These are phyloP conservation scores for Modicella reniformis DNA, from an alignment of 371 early-diverging fungal species.

Conservation along the genomic window DNA sequence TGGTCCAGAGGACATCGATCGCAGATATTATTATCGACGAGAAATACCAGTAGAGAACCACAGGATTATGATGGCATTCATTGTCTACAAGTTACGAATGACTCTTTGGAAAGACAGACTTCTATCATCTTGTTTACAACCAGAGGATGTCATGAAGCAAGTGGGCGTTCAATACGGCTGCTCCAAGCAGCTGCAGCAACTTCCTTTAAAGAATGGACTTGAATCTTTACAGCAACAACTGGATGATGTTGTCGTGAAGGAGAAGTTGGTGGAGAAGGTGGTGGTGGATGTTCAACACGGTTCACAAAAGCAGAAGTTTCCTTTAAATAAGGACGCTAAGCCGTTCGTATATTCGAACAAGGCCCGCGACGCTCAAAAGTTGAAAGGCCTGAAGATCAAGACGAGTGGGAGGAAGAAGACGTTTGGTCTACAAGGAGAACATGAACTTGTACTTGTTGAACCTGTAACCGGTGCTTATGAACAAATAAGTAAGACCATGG, in stretches of 20 bases:
- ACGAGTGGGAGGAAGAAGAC: not conserved
- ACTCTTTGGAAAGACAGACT: constrained; percentile 14
- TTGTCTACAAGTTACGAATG: constrained; percentile 19
- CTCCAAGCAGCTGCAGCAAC: too few species aligned
- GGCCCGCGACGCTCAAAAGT: not conserved
- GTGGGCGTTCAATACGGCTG: too few species aligned
- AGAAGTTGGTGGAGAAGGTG: too few species aligned
- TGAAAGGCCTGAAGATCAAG: constrained; percentile 17
- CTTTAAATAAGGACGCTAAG: not conserved
- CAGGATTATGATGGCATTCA: constrained; percentile 24
- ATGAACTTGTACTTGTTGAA: constrained; percentile 11
- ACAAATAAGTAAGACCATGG: constrained; percentile 14
- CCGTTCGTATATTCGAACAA: not conserved
- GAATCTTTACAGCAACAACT: too few species aligned
- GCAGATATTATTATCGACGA: not conserved
- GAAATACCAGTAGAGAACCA: not conserved
- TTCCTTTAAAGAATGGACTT: too few species aligned
- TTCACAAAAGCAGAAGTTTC: too few species aligned
- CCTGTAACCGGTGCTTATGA: constrained; percentile 7
- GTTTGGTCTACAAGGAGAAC: constrained; percentile 28
- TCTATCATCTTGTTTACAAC: not conserved
- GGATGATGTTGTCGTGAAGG: too few species aligned
- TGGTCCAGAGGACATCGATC: not conserved
- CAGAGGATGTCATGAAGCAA: constrained; percentile 21
- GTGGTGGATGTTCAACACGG: too few species aligned